Conservation (phyloP, 2,329 filamentous ascomycete species). For the Cladophialophora exuberans region DNA sequence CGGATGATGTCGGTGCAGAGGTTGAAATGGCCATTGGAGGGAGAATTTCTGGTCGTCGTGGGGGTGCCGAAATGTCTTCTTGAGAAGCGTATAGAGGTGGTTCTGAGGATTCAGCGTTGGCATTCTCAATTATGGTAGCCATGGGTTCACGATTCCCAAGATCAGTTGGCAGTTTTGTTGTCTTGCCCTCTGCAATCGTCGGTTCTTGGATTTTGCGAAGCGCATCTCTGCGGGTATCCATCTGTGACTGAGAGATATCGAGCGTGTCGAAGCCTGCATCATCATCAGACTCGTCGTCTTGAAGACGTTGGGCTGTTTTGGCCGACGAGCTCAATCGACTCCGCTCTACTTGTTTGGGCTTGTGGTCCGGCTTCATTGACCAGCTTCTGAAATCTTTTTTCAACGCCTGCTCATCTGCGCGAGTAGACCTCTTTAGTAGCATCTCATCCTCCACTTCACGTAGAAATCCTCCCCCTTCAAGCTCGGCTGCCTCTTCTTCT, state of each 20-base stretch:
- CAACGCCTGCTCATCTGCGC: neutral
- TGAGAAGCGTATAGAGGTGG: neutral
- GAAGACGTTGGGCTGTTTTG: neutral
- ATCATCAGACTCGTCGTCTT: conserved; percentile 15
- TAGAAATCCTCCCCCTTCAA: conserved; percentile 23
- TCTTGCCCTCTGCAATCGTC: neutral
- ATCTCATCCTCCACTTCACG: conserved; percentile 11
- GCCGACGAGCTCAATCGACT: neutral
- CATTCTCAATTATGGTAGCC: no score
- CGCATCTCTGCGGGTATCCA: conserved; percentile 20
- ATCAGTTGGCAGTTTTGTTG: neutral
- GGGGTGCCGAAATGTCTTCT: no score
- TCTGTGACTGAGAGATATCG: conserved; percentile 13
- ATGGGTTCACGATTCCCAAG: neutral
- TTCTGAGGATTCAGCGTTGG: neutral
- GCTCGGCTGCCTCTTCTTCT: neutral
- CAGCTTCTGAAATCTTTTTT: neutral
- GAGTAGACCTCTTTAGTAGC: neutral
- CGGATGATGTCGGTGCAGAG: conserved; percentile 4
- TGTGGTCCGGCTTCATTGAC: neutral
- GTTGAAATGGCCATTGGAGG: no score
- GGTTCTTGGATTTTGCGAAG: conserved; percentile 21
- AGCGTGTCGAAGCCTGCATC: conserved; percentile 28
- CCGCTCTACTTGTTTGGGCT: neutral
- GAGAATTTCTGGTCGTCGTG: no score